Conservation (phyloP, 2,329 filamentous ascomycete species). For the Sclerotinia nivalis region DNA sequence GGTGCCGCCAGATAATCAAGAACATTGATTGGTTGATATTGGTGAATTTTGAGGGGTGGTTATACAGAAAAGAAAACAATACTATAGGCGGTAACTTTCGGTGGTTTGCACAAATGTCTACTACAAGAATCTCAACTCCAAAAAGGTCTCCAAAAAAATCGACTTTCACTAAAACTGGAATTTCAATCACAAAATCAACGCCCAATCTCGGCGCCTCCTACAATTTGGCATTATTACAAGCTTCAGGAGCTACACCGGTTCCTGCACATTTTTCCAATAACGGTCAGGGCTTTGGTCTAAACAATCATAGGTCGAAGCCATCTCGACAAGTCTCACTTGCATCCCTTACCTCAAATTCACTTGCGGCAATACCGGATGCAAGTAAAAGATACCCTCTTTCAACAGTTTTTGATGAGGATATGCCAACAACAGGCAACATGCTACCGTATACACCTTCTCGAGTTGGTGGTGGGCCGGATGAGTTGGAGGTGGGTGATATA, state of each 20-base stretch:
- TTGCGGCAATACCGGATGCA: slow-evolving; percentile 67
- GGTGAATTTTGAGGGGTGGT: slow-evolving; percentile 15
- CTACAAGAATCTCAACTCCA: slow-evolving; percentile 6
- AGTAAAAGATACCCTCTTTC: slow-evolving; percentile 63
- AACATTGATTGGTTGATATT: slow-evolving; percentile 7
- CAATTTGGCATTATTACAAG: slow-evolving; percentile 24
- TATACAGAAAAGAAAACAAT: not conserved
- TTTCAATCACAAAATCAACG: slow-evolving; percentile 52
- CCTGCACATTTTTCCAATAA: slow-evolving; percentile 8
- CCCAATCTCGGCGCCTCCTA: slow-evolving; percentile 55
- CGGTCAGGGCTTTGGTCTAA: slow-evolving; percentile 9
- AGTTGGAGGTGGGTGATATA: slow-evolving; percentile 73
- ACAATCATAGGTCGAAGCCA: slow-evolving; percentile 11
- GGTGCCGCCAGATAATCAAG: slow-evolving; percentile 1
- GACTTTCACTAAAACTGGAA: slow-evolving; percentile 21
- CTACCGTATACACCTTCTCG: slow-evolving; percentile 56
- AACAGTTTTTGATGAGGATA: slow-evolving; percentile 51
- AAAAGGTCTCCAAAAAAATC: slow-evolving; percentile 22
- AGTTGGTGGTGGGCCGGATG: slow-evolving; percentile 47
- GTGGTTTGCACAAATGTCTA: slow-evolving; percentile 15
- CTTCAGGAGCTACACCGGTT: slow-evolving; percentile 19
- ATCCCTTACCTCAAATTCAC: slow-evolving; percentile 63
- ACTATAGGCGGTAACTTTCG: slow-evolving; percentile 7
- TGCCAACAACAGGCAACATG: slow-evolving; percentile 48
- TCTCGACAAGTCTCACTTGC: slow-evolving; percentile 70